Evolutionary conservation across 2,329 filamentous ascomycete genomes (phyloP).

Genomic region (Cytospora paraplurivora): DNA sequence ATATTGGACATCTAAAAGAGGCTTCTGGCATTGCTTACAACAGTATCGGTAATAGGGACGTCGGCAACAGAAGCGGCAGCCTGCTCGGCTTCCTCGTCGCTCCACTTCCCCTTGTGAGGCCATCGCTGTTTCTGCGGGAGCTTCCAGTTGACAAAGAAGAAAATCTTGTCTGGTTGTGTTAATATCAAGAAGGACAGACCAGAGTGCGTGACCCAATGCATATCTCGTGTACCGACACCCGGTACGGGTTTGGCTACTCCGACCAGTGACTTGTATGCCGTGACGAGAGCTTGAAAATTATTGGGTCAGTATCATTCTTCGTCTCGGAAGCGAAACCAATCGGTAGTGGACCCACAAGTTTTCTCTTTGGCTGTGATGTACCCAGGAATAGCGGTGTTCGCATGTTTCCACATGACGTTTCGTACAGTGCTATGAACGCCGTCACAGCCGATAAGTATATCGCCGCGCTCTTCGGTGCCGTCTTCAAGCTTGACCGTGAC

Average conservation of each 20-base stretch:
- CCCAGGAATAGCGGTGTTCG: neutral
- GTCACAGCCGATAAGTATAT: neutral
- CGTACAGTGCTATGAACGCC: conserved; percentile 3
- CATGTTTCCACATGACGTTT: conserved; percentile 1
- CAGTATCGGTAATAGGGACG: neutral
- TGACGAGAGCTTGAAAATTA: neutral
- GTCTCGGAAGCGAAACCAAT: too few relatives aligned
- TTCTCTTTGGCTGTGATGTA: neutral
- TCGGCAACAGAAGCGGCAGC: neutral
- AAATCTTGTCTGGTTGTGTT: neutral
- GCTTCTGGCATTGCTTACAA: too few relatives aligned
- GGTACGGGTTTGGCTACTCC: neutral
- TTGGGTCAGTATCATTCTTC: too few relatives aligned
- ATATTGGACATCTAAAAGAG: too few relatives aligned
- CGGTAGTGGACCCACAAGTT: neutral
- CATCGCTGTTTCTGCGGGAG: neutral
- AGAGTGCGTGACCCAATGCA: neutral
- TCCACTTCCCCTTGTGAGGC: conserved; percentile 3
- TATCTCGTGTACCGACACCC: neutral
- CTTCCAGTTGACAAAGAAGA: conserved; percentile 10
- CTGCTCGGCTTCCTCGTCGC: neutral
- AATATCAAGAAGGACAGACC: neutral
- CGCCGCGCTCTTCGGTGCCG: conserved; percentile 2
- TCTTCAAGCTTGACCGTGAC: neutral
- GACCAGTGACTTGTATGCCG: neutral